Evolutionary conservation across 139 green algal species (phyloP).

Genomic region (Chlorella sorokiniana): DNA sequence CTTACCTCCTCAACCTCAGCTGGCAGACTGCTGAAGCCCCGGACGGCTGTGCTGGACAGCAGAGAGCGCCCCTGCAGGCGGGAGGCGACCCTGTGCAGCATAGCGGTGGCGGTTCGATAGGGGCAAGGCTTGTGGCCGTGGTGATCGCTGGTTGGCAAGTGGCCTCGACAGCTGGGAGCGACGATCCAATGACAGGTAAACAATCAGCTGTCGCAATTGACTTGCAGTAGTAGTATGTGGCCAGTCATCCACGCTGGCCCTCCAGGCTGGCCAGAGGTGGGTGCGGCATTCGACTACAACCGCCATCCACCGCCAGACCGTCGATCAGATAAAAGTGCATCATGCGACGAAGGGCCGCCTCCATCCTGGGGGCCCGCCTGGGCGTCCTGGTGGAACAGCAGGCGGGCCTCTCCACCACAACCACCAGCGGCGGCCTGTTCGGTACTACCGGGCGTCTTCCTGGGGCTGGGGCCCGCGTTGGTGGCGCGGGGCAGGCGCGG

Average conservation of each 20-base stretch:
- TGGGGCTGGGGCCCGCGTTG: not conserved
- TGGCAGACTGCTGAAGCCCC: constrained; percentile 20
- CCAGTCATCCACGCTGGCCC: no score
- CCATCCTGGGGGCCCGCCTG: constrained; percentile 16
- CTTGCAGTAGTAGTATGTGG: not conserved
- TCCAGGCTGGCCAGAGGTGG: no score
- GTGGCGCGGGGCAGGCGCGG: not conserved
- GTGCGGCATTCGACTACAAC: no score
- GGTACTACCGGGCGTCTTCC: not conserved
- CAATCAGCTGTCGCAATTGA: not conserved
- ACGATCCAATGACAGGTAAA: not conserved
- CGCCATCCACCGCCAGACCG: not conserved
- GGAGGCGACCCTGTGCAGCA: not conserved
- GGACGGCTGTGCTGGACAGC: not conserved
- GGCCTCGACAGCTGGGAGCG: not conserved
- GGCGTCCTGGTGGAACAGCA: constrained; percentile 12
- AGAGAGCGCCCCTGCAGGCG: constrained; percentile 19
- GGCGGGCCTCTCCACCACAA: constrained; percentile 13
- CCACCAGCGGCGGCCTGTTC: not conserved
- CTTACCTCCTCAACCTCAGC: constrained; percentile 22
- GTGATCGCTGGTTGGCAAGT: not conserved
- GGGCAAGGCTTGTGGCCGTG: not conserved
- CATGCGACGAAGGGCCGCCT: constrained; percentile 28
- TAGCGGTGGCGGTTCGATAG: not conserved
- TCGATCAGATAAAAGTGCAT: not conserved